These are phyloP conservation scores for Gymnopilus dilepis DNA, from an alignment of 768 basidiomycete genomes.

Conservation along the genomic window DNA sequence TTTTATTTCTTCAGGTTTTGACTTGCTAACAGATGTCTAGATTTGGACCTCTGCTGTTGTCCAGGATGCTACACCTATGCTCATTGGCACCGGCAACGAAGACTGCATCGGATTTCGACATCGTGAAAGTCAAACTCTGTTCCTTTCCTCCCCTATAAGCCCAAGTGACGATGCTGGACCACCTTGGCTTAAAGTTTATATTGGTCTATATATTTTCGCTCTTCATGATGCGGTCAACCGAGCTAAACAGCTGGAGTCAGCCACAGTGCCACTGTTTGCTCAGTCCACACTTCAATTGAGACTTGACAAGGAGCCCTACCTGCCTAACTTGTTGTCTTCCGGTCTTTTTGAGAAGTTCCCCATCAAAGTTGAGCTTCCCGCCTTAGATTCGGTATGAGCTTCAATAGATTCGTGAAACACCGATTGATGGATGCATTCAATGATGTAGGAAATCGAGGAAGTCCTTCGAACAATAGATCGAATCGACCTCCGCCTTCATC, in stretches of 20 bases:
- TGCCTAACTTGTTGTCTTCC: background rate
- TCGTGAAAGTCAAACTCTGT: slow-evolving; percentile 13
- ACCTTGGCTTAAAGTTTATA: background rate
- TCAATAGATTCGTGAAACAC: background rate
- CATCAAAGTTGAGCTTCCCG: background rate
- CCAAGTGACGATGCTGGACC: background rate
- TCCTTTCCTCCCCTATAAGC: slow-evolving; percentile 10
- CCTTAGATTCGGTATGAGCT: background rate
- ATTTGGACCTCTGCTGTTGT: slow-evolving; percentile 11
- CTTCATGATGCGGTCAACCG: slow-evolving; percentile 5
- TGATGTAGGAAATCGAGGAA: background rate
- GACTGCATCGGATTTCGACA: slow-evolving; percentile 19
- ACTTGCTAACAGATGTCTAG: background rate
- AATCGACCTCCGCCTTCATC: too few species aligned
- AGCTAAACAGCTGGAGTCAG: background rate
- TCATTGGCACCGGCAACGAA: slow-evolving; percentile 9
- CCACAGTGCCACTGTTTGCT: background rate
- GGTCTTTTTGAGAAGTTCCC: background rate
- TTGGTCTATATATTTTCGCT: background rate
- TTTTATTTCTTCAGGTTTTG: background rate
- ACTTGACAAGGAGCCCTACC: background rate
- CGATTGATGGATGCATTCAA: background rate
- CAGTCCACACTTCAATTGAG: background rate
- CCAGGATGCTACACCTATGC: slow-evolving; percentile 9
- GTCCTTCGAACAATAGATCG: background rate